Conservation (phyloP, 2,329 filamentous ascomycete genomes). For the Alternaria viburni region DNA sequence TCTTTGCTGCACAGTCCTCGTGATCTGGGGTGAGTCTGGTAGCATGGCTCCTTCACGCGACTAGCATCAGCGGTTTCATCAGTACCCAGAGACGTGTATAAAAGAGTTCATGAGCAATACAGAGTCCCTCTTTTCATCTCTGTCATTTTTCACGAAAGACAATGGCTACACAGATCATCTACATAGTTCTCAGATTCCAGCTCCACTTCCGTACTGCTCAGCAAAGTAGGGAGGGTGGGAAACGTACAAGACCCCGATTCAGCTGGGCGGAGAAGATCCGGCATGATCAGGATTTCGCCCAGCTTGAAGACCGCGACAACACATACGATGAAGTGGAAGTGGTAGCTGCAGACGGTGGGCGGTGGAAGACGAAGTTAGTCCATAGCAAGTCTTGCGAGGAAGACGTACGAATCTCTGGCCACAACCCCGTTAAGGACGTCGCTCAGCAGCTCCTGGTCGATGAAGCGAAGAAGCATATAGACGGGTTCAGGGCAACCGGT, state of each 20-base stretch:
- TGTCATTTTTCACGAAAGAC: fast-evolving
- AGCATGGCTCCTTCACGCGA: neutral
- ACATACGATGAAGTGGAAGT: neutral
- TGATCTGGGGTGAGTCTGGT: neutral
- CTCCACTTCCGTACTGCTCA: neutral
- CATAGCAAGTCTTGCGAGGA: neutral
- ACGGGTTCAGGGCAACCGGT: neutral
- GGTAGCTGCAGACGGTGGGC: neutral
- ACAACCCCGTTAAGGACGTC: neutral
- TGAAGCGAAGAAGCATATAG: neutral
- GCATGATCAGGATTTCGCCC: neutral
- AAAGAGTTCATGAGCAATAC: neutral
- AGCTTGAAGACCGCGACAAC: neutral
- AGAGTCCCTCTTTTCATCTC: neutral
- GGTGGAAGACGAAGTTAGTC: neutral
- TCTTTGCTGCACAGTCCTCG: conserved; percentile 62
- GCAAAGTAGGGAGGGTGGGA: neutral
- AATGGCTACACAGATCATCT: neutral
- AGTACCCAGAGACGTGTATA: neutral
- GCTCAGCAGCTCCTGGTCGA: neutral
- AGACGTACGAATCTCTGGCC: neutral
- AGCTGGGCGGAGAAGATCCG: neutral
- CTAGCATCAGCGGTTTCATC: neutral
- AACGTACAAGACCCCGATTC: neutral
- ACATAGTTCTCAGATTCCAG: neutral